Evolutionary conservation across 805 yeast genomes (phyloP).

Genomic region (Schwanniomyces occidentalis): DNA sequence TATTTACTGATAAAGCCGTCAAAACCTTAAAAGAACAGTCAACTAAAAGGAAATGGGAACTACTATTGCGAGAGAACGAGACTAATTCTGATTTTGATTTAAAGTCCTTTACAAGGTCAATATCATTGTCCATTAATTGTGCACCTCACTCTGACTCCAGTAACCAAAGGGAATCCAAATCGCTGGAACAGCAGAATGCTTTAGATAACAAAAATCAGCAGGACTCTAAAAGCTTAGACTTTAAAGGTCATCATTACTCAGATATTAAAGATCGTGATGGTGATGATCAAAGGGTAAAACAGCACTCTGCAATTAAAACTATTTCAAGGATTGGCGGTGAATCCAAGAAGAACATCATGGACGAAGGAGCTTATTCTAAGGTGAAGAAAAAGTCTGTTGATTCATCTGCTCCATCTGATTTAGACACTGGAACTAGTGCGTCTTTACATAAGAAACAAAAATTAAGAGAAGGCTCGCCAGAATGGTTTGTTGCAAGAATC

Average conservation of each 20-base stretch:
- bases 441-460: conserved; percentile 19
- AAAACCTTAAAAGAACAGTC: conserved; percentile 32
- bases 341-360: not conserved
- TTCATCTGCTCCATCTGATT: not conserved
- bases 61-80: conserved; percentile 41
- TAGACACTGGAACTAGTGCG: not conserved
- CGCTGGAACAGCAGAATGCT: too few relatives aligned
- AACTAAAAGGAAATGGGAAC: conserved; percentile 43
- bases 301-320: conserved; percentile 1
- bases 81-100: conserved; percentile 38
- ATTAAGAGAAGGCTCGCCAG: conserved; percentile 39
- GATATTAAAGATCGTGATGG: too few relatives aligned
- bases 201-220: not conserved
- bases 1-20: conserved; percentile 35
- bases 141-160: not conserved
- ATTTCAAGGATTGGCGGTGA: not conserved
- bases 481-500: conserved; percentile 40
- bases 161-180: not conserved
- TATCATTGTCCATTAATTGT: too few relatives aligned
- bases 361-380: not conserved
- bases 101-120: conserved; percentile 14
- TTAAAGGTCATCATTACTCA: too few relatives aligned
- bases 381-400: not conserved
- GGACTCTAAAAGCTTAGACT: not conserved
- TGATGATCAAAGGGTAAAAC: not conserved